These are phyloP conservation scores for Trypanosoma congolense DNA, from an alignment of 208 protist species.

Conservation along the genomic window DNA sequence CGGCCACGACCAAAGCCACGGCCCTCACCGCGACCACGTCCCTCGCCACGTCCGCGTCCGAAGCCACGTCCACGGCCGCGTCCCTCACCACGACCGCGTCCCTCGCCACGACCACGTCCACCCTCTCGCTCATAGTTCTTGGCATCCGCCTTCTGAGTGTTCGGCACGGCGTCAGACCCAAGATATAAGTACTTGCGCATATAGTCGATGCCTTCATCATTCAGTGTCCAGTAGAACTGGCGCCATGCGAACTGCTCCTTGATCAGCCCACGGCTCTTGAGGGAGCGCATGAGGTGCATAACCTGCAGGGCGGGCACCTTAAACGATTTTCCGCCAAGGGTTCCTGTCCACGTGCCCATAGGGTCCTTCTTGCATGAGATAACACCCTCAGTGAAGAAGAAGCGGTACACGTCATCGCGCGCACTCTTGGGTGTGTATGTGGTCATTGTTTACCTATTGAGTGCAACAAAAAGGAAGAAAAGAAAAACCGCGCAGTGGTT, in stretches of 20 bases:
- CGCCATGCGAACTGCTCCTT: conserved; percentile 93
- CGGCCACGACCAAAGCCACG: conserved; percentile 75
- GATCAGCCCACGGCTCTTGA: conserved; percentile 89
- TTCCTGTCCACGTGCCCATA: conserved; percentile 80
- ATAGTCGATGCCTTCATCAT: conserved; percentile 90
- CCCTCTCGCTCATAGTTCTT: conserved; percentile 52
- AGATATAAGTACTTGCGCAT: conserved; percentile 92
- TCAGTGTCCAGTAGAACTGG: conserved; percentile 94
- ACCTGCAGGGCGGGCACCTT: conserved; percentile 75
- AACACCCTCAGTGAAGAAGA: conserved; percentile 90
- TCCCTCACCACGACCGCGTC: conserved; percentile 27
- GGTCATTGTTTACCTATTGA: conserved; percentile 39
- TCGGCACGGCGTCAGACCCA: conserved; percentile 79
- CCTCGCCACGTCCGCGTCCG: conserved; percentile 34
- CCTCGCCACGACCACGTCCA: conserved; percentile 35
- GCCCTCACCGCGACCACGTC: conserved; percentile 34
- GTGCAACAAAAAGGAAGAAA: conserved; percentile 4
- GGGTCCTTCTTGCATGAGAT: conserved; percentile 90
- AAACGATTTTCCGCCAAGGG: conserved; percentile 74
- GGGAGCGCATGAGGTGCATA: conserved; percentile 88
- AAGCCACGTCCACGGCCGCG: conserved; percentile 39
- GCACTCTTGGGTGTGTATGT: conserved; percentile 79
- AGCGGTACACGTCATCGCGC: conserved; percentile 88
- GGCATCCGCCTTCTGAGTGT: conserved; percentile 83
- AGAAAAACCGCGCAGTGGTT: neutral